phyloP scores from a whole-genome alignment of 2,329 filamentous ascomycete species.

The Colletotrichum shisoi region DNA sequence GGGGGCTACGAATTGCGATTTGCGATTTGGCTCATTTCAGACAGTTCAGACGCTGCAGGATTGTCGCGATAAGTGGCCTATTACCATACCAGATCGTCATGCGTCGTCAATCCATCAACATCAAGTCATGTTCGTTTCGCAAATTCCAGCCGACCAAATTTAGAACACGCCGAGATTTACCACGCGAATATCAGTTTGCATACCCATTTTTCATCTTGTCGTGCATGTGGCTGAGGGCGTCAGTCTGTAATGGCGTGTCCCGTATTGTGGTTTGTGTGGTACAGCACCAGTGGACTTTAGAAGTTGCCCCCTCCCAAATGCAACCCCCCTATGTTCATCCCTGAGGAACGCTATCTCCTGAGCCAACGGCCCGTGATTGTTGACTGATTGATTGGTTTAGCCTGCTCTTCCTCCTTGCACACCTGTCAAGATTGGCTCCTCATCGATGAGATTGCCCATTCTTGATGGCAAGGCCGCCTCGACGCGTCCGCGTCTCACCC shows the following conservation, averaged over 20 bases:
- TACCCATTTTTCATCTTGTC: slow-evolving; percentile 36
- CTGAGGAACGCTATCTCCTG: slow-evolving; percentile 13
- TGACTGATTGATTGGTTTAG: no score
- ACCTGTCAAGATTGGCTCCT: not conserved
- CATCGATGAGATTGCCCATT: slow-evolving; percentile 17
- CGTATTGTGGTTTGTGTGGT: slow-evolving; percentile 1
- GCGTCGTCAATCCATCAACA: slow-evolving; percentile 11
- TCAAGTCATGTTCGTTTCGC: slow-evolving; percentile 2
- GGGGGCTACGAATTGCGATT: slow-evolving; percentile 1
- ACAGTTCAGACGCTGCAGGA: slow-evolving; percentile 2
- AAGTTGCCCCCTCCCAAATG: slow-evolving; percentile 12
- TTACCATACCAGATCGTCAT: slow-evolving; percentile 14
- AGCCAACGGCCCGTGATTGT: slow-evolving; percentile 9
- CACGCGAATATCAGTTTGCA: slow-evolving; percentile 26
- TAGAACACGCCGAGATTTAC: slow-evolving; percentile 36
- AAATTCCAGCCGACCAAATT: slow-evolving; percentile 29
- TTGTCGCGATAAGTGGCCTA: slow-evolving; percentile 17
- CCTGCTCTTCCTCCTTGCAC: not conserved
- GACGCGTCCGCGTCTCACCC: slow-evolving; percentile 32
- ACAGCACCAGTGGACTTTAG: not conserved
- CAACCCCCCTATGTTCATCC: slow-evolving; percentile 30
- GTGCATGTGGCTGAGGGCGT: slow-evolving; percentile 27
- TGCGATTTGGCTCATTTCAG: slow-evolving; percentile 15
- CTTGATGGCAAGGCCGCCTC: slow-evolving; percentile 1
- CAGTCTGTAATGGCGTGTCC: slow-evolving; percentile 8